phyloP scores from a whole-genome alignment of 192 early-diverging fungal genomes.

The Entophlyctis luteolus region DNA sequence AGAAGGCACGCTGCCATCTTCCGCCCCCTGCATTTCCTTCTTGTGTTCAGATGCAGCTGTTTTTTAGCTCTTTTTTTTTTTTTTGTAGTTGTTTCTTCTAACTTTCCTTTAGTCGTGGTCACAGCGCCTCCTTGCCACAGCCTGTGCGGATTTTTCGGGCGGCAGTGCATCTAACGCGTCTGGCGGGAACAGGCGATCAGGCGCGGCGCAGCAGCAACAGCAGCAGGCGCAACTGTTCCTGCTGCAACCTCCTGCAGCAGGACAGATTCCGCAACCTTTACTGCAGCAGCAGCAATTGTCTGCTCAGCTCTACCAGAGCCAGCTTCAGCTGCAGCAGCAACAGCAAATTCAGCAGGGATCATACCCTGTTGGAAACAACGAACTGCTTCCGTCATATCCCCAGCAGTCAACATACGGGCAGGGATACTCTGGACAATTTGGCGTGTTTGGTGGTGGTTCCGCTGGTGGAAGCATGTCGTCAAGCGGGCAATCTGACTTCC shows the following conservation, averaged over 20 bases:
- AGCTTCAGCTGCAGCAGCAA: constrained; percentile 11
- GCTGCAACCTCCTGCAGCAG: neutral
- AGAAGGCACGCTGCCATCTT: constrained; percentile 49
- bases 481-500: too few relatives aligned
- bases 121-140: neutral
- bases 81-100: neutral
- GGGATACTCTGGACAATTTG: too few relatives aligned
- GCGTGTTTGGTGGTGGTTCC: too few relatives aligned
- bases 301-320: neutral
- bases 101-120: too few relatives aligned
- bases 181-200: constrained; percentile 4
- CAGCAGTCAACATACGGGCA: too few relatives aligned
- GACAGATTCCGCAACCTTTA: neutral
- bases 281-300: neutral
- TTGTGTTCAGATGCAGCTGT: neutral
- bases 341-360: constrained; percentile 19
- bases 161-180: neutral
- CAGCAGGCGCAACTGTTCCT: neutral
- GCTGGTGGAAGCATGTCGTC: too few relatives aligned
- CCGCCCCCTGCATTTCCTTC: neutral
- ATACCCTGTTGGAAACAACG: too few relatives aligned
- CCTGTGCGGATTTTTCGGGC: constrained; percentile 1
- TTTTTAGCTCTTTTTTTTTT: constrained; percentile 5
- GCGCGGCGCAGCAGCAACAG: neutral
- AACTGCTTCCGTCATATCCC: too few relatives aligned